Evolutionary conservation across 1,284 basidiomycete genomes (phyloP).

Genomic region (Ceratobasidium sp.): DNA sequence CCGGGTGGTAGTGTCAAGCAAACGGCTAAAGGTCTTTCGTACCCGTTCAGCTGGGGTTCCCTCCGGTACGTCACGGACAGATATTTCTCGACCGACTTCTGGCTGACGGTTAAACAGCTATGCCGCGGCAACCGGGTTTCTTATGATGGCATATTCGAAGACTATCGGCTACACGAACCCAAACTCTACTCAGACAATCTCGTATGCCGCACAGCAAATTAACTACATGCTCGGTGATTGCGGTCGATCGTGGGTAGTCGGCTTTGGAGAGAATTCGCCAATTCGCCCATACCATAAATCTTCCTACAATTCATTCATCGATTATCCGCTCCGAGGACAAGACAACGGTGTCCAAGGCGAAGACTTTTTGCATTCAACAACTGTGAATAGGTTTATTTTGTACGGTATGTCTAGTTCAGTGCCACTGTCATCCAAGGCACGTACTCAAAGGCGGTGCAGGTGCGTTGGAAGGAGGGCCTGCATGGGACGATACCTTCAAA

Average conservation of each 20-base stretch:
- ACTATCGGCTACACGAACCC: slow-evolving; percentile 35
- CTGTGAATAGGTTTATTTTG: slow-evolving; percentile 41
- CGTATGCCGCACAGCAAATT: slow-evolving; percentile 41
- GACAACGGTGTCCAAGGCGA: slow-evolving; percentile 38
- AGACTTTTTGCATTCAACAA: slow-evolving; percentile 40
- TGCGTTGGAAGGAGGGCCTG: slow-evolving; percentile 40
- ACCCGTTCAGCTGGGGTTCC: slow-evolving; percentile 38
- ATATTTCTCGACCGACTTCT: neutral
- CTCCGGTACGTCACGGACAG: slow-evolving; percentile 1
- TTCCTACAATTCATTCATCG: slow-evolving; percentile 43
- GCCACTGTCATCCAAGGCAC: neutral
- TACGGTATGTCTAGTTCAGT: slow-evolving; percentile 15
- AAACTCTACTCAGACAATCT: slow-evolving; percentile 28
- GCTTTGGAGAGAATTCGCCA: slow-evolving; percentile 40
- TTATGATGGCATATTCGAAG: slow-evolving; percentile 43
- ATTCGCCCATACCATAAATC: slow-evolving; percentile 42
- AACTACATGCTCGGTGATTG: slow-evolving; percentile 42
- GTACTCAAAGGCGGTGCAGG: neutral
- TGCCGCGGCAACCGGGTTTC: slow-evolving; percentile 36
- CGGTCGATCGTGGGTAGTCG: slow-evolving; percentile 44
- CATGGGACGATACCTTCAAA: slow-evolving; percentile 42
- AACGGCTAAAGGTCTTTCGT: slow-evolving; percentile 40
- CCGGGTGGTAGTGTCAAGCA: slow-evolving; percentile 42
- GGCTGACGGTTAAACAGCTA: slow-evolving; percentile 13
- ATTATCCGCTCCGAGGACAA: slow-evolving; percentile 39